Evolutionary conservation across 495 filamentous ascomycete species (phyloP).

Genomic region (Aspergillus egyptiacus): DNA sequence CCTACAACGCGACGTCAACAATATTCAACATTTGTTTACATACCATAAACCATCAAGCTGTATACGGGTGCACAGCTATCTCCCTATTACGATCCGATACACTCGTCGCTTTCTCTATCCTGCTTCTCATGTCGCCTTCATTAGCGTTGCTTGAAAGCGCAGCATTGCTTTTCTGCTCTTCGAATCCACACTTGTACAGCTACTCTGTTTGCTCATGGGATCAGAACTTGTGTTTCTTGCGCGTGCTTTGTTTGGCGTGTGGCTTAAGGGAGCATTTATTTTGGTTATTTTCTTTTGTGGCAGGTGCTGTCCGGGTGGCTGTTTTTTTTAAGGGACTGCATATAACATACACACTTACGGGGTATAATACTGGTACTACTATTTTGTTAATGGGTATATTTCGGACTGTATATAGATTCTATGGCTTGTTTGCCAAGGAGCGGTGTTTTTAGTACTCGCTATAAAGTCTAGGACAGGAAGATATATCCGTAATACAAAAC

Average conservation of each 20-base stretch:
- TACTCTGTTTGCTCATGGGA: neutral
- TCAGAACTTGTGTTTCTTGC: neutral
- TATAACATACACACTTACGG: neutral
- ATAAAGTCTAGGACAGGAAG: too few species aligned
- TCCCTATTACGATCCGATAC: constrained; percentile 6
- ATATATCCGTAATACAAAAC: too few species aligned
- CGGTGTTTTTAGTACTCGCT: too few species aligned
- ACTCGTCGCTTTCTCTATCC: neutral
- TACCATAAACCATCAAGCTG: constrained; percentile 6
- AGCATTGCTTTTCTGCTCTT: neutral
- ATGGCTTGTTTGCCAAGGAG: neutral
- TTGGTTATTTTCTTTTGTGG: neutral
- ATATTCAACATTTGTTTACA: constrained; percentile 5
- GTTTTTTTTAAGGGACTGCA: too few species aligned
- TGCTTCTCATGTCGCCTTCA: neutral
- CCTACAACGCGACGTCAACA: neutral
- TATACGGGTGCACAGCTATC: constrained; percentile 10
- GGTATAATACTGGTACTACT: neutral
- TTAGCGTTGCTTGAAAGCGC: neutral
- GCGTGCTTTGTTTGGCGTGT: neutral
- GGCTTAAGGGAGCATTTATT: neutral
- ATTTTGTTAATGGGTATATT: neutral
- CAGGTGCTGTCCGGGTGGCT: neutral
- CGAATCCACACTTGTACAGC: neutral
- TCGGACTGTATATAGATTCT: constrained; percentile 1